Percentiles rank a stretch among this genome's conserved stretches.
Evolutionary conservation across 441 rosid species (phyloP).

Genomic region (Heliophila coronopifolia): DNA sequence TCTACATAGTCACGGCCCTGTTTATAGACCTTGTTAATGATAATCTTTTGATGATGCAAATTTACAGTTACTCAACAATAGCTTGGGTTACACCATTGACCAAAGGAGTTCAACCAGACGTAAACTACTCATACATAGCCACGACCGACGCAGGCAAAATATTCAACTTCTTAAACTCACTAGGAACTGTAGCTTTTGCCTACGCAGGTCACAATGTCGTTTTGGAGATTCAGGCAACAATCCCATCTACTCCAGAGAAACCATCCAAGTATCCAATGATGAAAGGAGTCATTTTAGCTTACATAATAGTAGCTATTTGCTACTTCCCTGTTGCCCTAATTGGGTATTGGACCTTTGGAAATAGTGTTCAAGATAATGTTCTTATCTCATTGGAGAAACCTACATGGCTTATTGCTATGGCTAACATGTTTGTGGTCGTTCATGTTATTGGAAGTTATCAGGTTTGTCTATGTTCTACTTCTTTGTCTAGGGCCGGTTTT

Average conservation of each 20-base stretch:
- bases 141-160: conserved; percentile 32
- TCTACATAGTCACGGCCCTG: too few species aligned
- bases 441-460: conserved; percentile 68
- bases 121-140: conserved; percentile 37
- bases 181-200: conserved; percentile 59
- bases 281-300: conserved; percentile 51
- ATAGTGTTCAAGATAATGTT: conserved; percentile 42
- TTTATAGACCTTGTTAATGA: neutral
- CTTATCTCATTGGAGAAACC: conserved; percentile 47
- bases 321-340: conserved; percentile 58
- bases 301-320: conserved; percentile 50
- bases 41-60: too few species aligned
- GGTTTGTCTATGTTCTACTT: too few species aligned
- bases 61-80: conserved; percentile 62
- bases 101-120: conserved; percentile 38
- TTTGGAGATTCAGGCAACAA: conserved; percentile 62
- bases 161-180: conserved; percentile 42
- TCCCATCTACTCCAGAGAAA: conserved; percentile 51
- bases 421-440: conserved; percentile 52
- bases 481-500: too few species aligned
- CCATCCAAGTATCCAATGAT: conserved; percentile 64
- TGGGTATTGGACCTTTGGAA: conserved; percentile 48
- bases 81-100: conserved; percentile 40
- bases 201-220: conserved; percentile 65
- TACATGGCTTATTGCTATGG: conserved; percentile 48